Evolutionary conservation across 169 alveolate species (phyloP).

Genomic region (Cryptosporidium felis): DNA sequence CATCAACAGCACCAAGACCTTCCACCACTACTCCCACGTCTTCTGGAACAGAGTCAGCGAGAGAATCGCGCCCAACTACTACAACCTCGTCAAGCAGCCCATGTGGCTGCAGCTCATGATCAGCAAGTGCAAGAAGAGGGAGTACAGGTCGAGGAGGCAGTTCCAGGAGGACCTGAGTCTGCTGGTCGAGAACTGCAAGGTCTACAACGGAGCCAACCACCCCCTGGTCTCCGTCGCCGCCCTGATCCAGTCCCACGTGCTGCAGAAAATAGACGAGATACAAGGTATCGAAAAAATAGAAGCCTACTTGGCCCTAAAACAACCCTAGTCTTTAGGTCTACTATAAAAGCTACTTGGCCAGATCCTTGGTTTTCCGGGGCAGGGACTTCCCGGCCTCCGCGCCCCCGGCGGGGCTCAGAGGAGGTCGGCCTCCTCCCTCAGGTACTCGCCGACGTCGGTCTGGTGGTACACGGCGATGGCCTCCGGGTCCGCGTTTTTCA

Average conservation of each 20-base stretch:
- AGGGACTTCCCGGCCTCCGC: slow-evolving; percentile 1
- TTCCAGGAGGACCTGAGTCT: slow-evolving; percentile 80
- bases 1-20: slow-evolving; percentile 70
- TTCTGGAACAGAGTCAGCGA: slow-evolving; percentile 82
- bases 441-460: slow-evolving; percentile 93
- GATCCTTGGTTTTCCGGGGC: slow-evolving; percentile 32
- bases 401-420: slow-evolving; percentile 71
- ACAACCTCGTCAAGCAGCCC: slow-evolving; percentile 80
- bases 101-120: slow-evolving; percentile 83
- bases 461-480: slow-evolving; percentile 88
- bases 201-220: slow-evolving; percentile 80
- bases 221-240: slow-evolving; percentile 79
- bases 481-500: slow-evolving; percentile 88
- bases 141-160: slow-evolving; percentile 76
- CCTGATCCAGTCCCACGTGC: slow-evolving; percentile 15
- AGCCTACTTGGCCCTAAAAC: slow-evolving; percentile 71
- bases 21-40: slow-evolving; percentile 75
- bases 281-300: slow-evolving; percentile 76
- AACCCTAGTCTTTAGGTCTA: neutral
- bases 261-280: slow-evolving; percentile 41
- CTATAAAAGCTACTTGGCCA: neutral
- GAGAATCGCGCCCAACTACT: slow-evolving; percentile 84
- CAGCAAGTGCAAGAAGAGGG: slow-evolving; percentile 79
- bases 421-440: slow-evolving; percentile 90
- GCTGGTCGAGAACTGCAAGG: slow-evolving; percentile 82